Evolutionary conservation across 805 yeast genomes (phyloP).

Genomic region (Saccharomyces paradoxus): DNA sequence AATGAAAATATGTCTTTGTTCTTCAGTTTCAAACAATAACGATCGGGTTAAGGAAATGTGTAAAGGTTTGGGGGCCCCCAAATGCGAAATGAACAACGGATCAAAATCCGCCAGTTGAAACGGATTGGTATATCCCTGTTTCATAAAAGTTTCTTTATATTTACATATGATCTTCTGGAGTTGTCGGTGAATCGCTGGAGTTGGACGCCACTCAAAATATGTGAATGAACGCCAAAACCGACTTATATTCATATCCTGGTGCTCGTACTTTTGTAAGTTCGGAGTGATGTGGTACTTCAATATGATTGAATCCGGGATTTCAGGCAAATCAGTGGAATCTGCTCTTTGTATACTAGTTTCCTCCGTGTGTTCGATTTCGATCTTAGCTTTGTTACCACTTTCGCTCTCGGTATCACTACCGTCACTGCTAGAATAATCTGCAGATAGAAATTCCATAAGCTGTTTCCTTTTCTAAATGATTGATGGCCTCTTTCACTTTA

Average conservation of each 20-base stretch:
- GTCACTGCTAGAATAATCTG: constrained; percentile 10
- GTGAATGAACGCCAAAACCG: constrained; percentile 16
- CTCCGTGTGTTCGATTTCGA: background rate
- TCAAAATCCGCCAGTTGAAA: constrained; percentile 7
- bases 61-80: constrained; percentile 24
- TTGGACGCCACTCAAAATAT: constrained; percentile 23
- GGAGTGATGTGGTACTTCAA: constrained; percentile 24
- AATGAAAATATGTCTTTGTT: constrained; percentile 10
- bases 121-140: background rate
- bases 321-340: constrained; percentile 7
- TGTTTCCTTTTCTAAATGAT: background rate
- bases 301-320: constrained; percentile 13
- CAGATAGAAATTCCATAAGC: constrained; percentile 14
- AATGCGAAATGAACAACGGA: constrained; percentile 18
- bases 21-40: constrained; percentile 5
- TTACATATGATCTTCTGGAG: constrained; percentile 8
- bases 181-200: constrained; percentile 7
- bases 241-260: background rate
- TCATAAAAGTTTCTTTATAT: constrained; percentile 6
- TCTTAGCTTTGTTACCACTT: constrained; percentile 1
- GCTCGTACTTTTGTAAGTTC: constrained; percentile 6
- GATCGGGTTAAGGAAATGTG: constrained; percentile 23
- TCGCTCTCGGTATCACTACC: constrained; percentile 11
- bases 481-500: background rate
- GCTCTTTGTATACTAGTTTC: background rate